These are phyloP conservation scores for Pichia sp. DNA, from an alignment of 1,139 yeast genomes.

Conservation along the genomic window DNA sequence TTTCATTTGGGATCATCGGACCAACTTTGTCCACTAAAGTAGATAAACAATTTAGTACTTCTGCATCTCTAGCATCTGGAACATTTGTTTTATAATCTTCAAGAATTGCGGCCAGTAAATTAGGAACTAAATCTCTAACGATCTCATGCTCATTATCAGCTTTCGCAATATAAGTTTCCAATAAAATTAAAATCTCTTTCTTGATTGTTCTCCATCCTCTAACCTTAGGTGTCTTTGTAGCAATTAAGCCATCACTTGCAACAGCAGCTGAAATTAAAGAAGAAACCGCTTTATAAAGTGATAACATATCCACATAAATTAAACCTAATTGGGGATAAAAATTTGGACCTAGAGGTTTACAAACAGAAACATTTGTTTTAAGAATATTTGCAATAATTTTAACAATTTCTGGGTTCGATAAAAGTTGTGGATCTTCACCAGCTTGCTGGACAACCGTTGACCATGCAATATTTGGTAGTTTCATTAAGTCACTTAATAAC, in stretches of 20 bases:
- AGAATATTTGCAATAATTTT: constrained; percentile 89
- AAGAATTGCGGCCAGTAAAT: constrained; percentile 76
- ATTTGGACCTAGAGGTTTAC: constrained; percentile 88
- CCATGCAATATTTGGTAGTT: constrained; percentile 93
- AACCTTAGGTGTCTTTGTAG: constrained; percentile 92
- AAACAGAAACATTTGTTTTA: constrained; percentile 91
- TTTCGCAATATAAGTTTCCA: constrained; percentile 82
- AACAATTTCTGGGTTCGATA: constrained; percentile 80
- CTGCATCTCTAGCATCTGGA: constrained; percentile 97
- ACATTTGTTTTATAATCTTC: constrained; percentile 86
- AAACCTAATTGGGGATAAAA: constrained; percentile 83
- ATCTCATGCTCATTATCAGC: constrained; percentile 86
- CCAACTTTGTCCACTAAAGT: constrained; percentile 87
- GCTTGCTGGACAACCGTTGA: constrained; percentile 81
- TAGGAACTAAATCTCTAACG: constrained; percentile 77
- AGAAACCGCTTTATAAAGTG: constrained; percentile 83
- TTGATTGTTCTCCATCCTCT: constrained; percentile 94
- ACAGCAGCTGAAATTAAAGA: constrained; percentile 81
- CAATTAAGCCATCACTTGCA: constrained; percentile 74
- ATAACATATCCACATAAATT: constrained; percentile 85
- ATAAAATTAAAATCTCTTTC: constrained; percentile 83
- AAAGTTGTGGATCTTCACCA: constrained; percentile 77
- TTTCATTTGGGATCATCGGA: constrained; percentile 82
- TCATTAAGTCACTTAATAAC: constrained; percentile 75
- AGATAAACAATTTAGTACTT: constrained; percentile 90